A percentile compares a stretch with the other conserved stretches of the same genome.
These are phyloP conservation scores for Williopsis jadinii DNA, from an alignment of 1,139 yeast species.

Conservation along the genomic window DNA sequence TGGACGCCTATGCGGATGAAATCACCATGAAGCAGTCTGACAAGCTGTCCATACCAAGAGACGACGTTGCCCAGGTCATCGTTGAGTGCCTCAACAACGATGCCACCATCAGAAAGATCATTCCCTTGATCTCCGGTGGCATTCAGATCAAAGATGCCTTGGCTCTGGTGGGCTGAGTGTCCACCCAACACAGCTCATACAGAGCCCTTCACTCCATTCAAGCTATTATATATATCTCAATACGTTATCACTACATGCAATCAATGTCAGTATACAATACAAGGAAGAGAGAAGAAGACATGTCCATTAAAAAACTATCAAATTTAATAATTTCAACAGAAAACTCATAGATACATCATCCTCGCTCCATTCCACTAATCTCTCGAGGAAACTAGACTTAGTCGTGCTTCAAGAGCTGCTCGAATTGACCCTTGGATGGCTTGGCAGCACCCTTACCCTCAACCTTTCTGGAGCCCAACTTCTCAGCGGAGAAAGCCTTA, in stretches of 20 bases:
- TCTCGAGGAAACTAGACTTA: conserved; percentile 17
- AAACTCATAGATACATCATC: too few species aligned
- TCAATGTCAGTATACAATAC: too few species aligned
- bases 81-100: conserved; percentile 30
- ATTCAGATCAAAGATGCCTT: conserved; percentile 1
- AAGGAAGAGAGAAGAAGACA: too few species aligned
- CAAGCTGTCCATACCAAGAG: conserved; percentile 15
- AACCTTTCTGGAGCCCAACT: conserved; percentile 82
- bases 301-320: too few species aligned
- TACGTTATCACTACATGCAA: too few species aligned
- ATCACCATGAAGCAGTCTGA: conserved; percentile 1
- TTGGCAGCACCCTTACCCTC: conserved; percentile 46
- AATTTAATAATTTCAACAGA: too few species aligned
- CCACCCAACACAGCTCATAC: not conserved
- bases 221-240: too few species aligned
- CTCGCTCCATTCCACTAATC: too few species aligned
- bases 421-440: conserved; percentile 71
- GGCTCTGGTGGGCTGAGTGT: not conserved
- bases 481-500: conserved; percentile 89
- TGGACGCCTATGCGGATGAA: conserved; percentile 6
- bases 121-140: conserved; percentile 29
- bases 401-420: conserved; percentile 56
- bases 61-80: conserved; percentile 45
- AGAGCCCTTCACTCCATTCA: not conserved
- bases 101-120: conserved; percentile 24